These are phyloP conservation scores for Tricholoma saponaceum DNA, from an alignment of 768 basidiomycete genomes.

Conservation along the genomic window DNA sequence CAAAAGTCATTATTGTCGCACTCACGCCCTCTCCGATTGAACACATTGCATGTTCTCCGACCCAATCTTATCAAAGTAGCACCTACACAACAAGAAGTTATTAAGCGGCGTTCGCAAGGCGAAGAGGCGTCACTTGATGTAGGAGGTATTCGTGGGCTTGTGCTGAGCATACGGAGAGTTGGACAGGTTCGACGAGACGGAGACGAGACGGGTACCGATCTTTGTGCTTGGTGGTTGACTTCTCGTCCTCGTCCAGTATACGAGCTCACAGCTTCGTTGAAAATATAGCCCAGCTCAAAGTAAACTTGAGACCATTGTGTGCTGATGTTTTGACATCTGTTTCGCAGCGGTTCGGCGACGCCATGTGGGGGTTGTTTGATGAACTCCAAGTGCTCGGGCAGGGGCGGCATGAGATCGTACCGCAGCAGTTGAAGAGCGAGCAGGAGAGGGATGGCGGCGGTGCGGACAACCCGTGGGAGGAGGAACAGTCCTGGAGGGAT, in stretches of 20 bases:
- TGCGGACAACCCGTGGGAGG: slow-evolving; percentile 49
- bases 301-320: slow-evolving; percentile 88
- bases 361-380: slow-evolving; percentile 66
- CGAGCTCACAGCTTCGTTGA: not conserved
- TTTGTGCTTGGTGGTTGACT: slow-evolving; percentile 69
- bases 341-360: slow-evolving; percentile 53
- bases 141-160: slow-evolving; percentile 80
- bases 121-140: slow-evolving; percentile 79
- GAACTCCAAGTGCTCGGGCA: slow-evolving; percentile 20
- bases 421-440: slow-evolving; percentile 8
- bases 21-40: slow-evolving; percentile 59
- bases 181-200: slow-evolving; percentile 55
- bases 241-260: not conserved
- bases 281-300: slow-evolving; percentile 80
- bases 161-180: slow-evolving; percentile 71
- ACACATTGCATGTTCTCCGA: slow-evolving; percentile 58
- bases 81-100: slow-evolving; percentile 43
- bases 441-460: slow-evolving; percentile 16
- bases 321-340: slow-evolving; percentile 59
- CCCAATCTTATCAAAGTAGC: slow-evolving; percentile 44
- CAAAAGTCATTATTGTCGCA: slow-evolving; percentile 64
- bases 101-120: slow-evolving; percentile 68
- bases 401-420: slow-evolving; percentile 4
- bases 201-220: slow-evolving; percentile 53
- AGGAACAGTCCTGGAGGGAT: slow-evolving; percentile 77